Evolutionary conservation across 2,329 filamentous ascomycete genomes (phyloP), one percentile per base, ranked within the genome.

Genomic region (Pyrenochaeta sp.): DNA sequence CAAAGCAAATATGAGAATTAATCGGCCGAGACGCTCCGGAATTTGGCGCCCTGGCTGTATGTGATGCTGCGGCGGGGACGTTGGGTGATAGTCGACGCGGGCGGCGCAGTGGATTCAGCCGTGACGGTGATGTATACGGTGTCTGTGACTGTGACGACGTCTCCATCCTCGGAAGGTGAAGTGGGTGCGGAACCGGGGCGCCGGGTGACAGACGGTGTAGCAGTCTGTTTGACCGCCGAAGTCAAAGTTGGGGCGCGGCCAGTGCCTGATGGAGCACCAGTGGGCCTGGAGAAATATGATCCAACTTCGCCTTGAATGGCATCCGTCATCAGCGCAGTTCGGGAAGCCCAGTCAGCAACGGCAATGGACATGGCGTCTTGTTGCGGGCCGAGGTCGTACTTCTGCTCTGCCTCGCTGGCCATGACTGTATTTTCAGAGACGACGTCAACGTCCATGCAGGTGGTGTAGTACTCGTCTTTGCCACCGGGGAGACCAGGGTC

Each of bases 391-490:
- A 72, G 57, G 18, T 51, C 50, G 29, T 47, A 60, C 39, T 58
- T 48, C 4, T 43, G 20, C 21, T 59, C 48, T 9, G 59, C 43
- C 3, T 45, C 39, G 7, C 51, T 32, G 19, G 54, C 46, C 42
- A 62, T 36, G 3, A 57, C 58, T 6, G 60, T 49, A 53, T 76
- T 72, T 27, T 35, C 23, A 14, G 60, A 58, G 5, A 45, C 30
- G 6, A 81, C 68, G 26, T 78, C 73, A 35, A 85, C 71, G 63
- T 84, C 79, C 50, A 76, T 79, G 54, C 82, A 85, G 14, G 78
- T 78, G 4, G 79, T 83, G 66, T 85, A 85, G 58, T 77, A 81
- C 64, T 85, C 79, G 51, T 79, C 75, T 51, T 79, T 79, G 51
- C 72, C 73, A 7, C 80, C 55, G 1, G 71, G 70, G 15, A 70